These are phyloP conservation scores for Magnolia officinalis DNA, from an alignment of 164 flowering plant genomes.

Conservation along the genomic window DNA sequence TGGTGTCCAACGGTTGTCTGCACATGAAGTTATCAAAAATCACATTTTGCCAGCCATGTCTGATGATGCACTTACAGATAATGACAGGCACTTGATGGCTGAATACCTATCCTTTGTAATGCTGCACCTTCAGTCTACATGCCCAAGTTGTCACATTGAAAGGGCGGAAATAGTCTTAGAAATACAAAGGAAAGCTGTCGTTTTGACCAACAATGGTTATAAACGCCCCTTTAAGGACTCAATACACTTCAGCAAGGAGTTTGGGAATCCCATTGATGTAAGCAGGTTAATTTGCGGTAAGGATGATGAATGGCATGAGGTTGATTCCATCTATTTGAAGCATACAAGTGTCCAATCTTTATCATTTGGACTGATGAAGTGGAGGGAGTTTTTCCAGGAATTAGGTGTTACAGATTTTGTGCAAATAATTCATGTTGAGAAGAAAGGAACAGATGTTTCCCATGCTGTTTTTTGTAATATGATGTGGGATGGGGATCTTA, in stretches of 20 bases:
- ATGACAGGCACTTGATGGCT: conserved; percentile 46
- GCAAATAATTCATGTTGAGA: conserved; percentile 51
- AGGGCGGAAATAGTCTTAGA: conserved; percentile 53
- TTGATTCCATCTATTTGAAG: conserved; percentile 58
- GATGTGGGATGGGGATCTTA: conserved; percentile 22
- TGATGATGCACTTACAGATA: conserved; percentile 21
- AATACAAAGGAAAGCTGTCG: conserved; percentile 50
- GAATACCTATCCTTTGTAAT: conserved; percentile 76
- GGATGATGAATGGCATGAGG: conserved; percentile 65
- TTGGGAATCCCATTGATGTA: conserved; percentile 57
- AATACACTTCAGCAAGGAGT: conserved; percentile 72
- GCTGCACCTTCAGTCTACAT: conserved; percentile 72
- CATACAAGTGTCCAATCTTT: conserved; percentile 43
- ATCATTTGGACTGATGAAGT: conserved; percentile 39
- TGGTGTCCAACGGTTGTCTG: conserved; percentile 72
- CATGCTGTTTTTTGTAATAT: conserved; percentile 19
- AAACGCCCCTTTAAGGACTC: conserved; percentile 51
- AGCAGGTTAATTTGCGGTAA: conserved; percentile 36
- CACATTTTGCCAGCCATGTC: conserved; percentile 71
- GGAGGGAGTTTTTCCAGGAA: conserved; percentile 73
- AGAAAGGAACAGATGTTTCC: conserved; percentile 36
- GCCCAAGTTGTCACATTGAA: conserved; percentile 52
- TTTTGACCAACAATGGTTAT: conserved; percentile 71
- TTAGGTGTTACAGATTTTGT: conserved; percentile 88
- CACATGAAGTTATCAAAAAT: conserved; percentile 69